Evolutionary conservation across 805 yeast genomes (phyloP).

Genomic region (Lachancea quebecensis): DNA sequence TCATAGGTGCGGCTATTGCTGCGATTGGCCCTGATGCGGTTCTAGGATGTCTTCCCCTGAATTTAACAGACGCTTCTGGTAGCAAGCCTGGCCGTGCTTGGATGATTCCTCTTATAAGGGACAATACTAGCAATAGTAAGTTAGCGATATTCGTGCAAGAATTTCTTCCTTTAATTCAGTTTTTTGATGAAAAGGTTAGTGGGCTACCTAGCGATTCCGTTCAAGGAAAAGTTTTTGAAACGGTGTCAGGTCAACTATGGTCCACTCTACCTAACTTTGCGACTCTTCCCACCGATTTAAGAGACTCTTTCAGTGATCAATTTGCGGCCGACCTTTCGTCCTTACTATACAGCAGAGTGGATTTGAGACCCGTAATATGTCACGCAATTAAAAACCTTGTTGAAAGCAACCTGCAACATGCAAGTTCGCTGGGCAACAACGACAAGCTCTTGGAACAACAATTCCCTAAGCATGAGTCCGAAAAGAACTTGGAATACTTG

Average conservation of each 20-base stretch:
- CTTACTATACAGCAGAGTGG: constrained; percentile 65
- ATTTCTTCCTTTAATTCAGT: constrained; percentile 58
- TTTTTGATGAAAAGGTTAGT: constrained; percentile 45
- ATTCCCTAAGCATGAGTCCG: constrained; percentile 52
- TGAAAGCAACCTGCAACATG: constrained; percentile 56
- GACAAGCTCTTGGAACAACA: constrained; percentile 53
- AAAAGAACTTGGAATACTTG: constrained; percentile 53
- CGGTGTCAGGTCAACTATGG: constrained; percentile 90
- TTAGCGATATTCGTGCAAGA: constrained; percentile 55
- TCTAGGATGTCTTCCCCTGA: constrained; percentile 67
- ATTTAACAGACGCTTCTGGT: constrained; percentile 49
- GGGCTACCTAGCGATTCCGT: constrained; percentile 48
- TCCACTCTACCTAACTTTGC: constrained; percentile 83
- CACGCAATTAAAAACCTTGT: constrained; percentile 72
- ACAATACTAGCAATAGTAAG: constrained; percentile 66
- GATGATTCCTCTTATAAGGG: constrained; percentile 87
- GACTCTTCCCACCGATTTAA: constrained; percentile 75
- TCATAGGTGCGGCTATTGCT: constrained; percentile 70
- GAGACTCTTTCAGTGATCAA: constrained; percentile 54
- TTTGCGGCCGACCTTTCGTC: constrained; percentile 77
- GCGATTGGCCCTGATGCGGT: constrained; percentile 85
- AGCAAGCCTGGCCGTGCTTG: constrained; percentile 84
- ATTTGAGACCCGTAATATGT: constrained; percentile 74
- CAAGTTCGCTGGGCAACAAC: constrained; percentile 40
- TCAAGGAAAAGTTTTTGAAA: constrained; percentile 70